Conservation (phyloP, 1,139 yeast species). For the Geotrichum histeridarum region DNA sequence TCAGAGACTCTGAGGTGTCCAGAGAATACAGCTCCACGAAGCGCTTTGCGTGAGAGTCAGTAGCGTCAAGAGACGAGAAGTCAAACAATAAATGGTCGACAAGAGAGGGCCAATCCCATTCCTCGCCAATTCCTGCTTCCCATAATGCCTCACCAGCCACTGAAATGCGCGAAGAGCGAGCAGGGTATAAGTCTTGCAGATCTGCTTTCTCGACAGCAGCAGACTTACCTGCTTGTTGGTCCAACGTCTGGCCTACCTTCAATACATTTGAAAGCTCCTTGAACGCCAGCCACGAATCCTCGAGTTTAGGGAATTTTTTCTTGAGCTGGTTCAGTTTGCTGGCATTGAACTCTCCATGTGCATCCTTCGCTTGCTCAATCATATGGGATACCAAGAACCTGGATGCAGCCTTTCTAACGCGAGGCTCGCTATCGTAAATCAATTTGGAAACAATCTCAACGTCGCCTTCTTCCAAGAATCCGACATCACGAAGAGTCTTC, state of each 20-base stretch:
- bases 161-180: slow-evolving; percentile 22
- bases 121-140: slow-evolving; percentile 21
- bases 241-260: slow-evolving; percentile 22
- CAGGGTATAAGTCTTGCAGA: slow-evolving; percentile 18
- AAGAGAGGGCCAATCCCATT: slow-evolving; percentile 26
- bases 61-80: slow-evolving; percentile 28
- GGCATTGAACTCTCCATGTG: slow-evolving; percentile 21
- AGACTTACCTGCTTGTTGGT: slow-evolving; percentile 9
- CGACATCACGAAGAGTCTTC: slow-evolving; percentile 52
- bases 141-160: slow-evolving; percentile 27
- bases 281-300: slow-evolving; percentile 27
- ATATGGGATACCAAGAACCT: slow-evolving; percentile 27
- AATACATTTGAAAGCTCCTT: slow-evolving; percentile 23
- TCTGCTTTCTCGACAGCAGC: slow-evolving; percentile 18
- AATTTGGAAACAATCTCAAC: slow-evolving; percentile 40
- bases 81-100: slow-evolving; percentile 31
- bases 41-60: slow-evolving; percentile 19
- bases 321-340: slow-evolving; percentile 21
- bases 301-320: slow-evolving; percentile 21
- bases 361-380: slow-evolving; percentile 22
- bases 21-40: slow-evolving; percentile 23
- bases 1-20: slow-evolving; percentile 26
- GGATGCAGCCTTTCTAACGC: slow-evolving; percentile 35
- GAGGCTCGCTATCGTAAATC: slow-evolving; percentile 43
- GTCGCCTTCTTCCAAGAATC: slow-evolving; percentile 57